A percentile compares a stretch with the other conserved stretches of the same genome.
Evolutionary conservation across 2,329 filamentous ascomycete species (phyloP).

Genomic region (Fusarium nygamai): DNA sequence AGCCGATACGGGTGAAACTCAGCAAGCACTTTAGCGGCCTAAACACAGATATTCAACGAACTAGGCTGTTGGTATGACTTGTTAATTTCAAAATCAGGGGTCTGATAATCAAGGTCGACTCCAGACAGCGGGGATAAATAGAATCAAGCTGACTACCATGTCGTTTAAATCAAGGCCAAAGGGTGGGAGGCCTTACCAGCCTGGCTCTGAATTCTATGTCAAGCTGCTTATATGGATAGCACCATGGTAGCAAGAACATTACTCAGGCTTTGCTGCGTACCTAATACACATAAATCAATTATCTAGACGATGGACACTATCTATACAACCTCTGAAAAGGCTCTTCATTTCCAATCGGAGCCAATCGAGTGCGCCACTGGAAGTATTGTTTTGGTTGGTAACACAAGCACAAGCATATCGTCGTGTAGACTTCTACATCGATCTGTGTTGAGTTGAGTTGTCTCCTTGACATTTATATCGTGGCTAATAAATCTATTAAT

Average conservation of each 20-base stretch:
- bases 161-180: not conserved
- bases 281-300: not conserved
- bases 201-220: not conserved
- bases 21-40: not conserved
- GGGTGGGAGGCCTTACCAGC: not conserved
- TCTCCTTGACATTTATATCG: not conserved
- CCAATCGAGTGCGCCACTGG: no score
- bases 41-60: not conserved
- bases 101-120: not conserved
- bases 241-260: not conserved
- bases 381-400: not conserved
- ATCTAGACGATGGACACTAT: not conserved
- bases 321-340: not conserved
- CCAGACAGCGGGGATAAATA: not conserved
- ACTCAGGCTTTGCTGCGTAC: not conserved
- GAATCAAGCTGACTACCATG: not conserved
- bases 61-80: not conserved
- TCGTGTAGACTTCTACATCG: not conserved
- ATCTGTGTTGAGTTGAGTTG: not conserved
- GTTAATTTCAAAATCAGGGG: not conserved
- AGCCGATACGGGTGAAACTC: no score
- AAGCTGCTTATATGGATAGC: not conserved
- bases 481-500: not conserved
- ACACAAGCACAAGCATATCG: not conserved
- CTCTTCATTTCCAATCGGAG: not conserved